Conservation (phyloP, 202 grass and related monocot species). For the Zizania palustris region DNA sequence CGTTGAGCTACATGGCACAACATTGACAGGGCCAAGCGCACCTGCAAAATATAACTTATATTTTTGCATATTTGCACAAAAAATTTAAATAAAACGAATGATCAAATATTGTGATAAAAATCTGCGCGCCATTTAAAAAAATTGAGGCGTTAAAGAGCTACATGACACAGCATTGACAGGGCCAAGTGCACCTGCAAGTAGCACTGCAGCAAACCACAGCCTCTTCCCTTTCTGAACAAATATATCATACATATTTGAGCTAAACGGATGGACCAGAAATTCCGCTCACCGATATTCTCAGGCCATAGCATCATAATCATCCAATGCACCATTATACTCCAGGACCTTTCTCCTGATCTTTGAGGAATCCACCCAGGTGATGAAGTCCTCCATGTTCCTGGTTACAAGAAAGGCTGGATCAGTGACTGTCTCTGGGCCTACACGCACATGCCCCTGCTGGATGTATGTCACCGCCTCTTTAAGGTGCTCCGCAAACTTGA, state of each 20-base stretch:
- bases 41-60: no score
- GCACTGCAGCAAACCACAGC: constrained; percentile 9
- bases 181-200: not conserved
- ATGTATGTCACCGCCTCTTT: constrained; percentile 89
- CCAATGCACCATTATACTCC: constrained; percentile 66
- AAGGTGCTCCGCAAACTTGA: constrained; percentile 76
- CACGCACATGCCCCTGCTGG: constrained; percentile 80
- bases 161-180: not conserved
- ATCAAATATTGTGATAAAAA: no score
- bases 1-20: no score
- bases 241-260: constrained; percentile 15
- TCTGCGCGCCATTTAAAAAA: no score
- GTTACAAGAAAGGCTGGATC: constrained; percentile 91
- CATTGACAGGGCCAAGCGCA: no score
- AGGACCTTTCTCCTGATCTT: constrained; percentile 79
- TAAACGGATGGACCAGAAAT: not conserved
- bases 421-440: constrained; percentile 68
- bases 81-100: no score
- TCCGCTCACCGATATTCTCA: constrained; percentile 31
- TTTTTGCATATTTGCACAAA: no score
- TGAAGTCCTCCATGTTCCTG: constrained; percentile 93
- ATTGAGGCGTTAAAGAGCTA: not conserved
- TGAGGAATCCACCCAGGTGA: constrained; percentile 86
- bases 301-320: constrained; percentile 74
- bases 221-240: not conserved